These are phyloP conservation scores for Ogataea pignaliae DNA, from an alignment of 805 yeast species.

Conservation along the genomic window DNA sequence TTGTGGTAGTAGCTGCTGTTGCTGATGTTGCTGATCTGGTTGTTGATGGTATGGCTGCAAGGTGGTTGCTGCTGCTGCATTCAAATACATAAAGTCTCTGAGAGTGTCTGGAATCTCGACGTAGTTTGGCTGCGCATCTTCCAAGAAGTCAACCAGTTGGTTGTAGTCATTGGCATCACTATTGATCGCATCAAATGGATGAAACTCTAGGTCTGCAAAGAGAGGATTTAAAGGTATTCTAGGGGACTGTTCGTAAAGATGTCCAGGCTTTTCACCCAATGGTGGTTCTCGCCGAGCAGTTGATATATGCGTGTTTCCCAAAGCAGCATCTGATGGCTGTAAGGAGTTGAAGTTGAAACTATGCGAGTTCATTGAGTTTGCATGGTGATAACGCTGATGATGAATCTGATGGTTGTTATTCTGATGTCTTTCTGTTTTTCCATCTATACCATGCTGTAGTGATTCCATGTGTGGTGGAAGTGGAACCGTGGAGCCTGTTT, in stretches of 20 bases:
- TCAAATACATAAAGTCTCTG: slow-evolving; percentile 38
- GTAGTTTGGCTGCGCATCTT: slow-evolving; percentile 5
- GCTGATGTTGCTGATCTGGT: not conserved
- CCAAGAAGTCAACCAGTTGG: slow-evolving; percentile 7
- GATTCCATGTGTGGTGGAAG: not conserved
- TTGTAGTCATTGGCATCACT: slow-evolving; percentile 7
- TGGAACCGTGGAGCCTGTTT: not conserved
- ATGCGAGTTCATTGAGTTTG: too few species aligned
- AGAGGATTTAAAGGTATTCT: not conserved
- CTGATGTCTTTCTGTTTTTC: not conserved
- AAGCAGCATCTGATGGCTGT: not conserved
- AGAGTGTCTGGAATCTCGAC: slow-evolving; percentile 27
- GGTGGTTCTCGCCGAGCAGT: not conserved
- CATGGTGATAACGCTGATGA: not conserved
- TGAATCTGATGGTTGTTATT: not conserved
- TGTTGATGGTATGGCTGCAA: not conserved
- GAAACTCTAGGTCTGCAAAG: slow-evolving; percentile 2
- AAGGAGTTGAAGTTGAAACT: too few species aligned
- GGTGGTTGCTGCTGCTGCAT: slow-evolving; percentile 18
- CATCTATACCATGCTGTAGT: not conserved
- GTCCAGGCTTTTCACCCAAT: too few species aligned
- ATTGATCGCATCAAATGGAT: slow-evolving; percentile 2
- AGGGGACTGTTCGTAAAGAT: not conserved
- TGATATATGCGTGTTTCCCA: not conserved
- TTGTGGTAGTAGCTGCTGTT: not conserved